phyloP scores from a whole-genome alignment of 805 yeast genomes.

The Wickerhamomyces rabaulensis region DNA sequence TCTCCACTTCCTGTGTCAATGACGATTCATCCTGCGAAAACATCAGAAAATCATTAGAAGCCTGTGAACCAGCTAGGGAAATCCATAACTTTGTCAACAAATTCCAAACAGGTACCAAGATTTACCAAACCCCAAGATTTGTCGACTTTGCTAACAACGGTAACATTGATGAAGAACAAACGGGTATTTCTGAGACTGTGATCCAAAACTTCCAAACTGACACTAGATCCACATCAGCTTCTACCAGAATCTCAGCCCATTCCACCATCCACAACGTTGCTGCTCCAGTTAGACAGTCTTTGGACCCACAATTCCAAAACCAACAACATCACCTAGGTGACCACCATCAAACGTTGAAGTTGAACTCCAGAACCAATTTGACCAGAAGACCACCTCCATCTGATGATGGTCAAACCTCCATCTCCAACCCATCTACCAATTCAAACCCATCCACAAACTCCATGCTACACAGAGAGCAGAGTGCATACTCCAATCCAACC shows the following conservation, averaged over 20 bases:
- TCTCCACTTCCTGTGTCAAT: slow-evolving; percentile 71
- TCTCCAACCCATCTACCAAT: slow-evolving; percentile 22
- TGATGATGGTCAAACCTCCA: slow-evolving; percentile 25
- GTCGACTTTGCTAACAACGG: slow-evolving; percentile 50
- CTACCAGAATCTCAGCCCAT: slow-evolving; percentile 8
- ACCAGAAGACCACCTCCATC: slow-evolving; percentile 27
- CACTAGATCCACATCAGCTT: slow-evolving; percentile 17
- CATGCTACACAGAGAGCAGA: slow-evolving; percentile 17
- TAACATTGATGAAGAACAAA: slow-evolving; percentile 25
- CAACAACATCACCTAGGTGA: slow-evolving; percentile 2
- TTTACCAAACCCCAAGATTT: slow-evolving; percentile 55
- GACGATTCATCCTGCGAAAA: slow-evolving; percentile 75
- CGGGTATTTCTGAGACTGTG: slow-evolving; percentile 7
- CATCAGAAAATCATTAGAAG: slow-evolving; percentile 62
- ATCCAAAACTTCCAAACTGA: slow-evolving; percentile 26
- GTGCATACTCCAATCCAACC: slow-evolving; percentile 25
- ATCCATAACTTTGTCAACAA: slow-evolving; percentile 45
- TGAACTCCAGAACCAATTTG: slow-evolving; percentile 3
- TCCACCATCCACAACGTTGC: slow-evolving; percentile 1
- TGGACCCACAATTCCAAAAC: slow-evolving; percentile 6
- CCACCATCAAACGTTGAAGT: slow-evolving; percentile 5
- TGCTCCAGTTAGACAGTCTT: background rate
- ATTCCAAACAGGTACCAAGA: slow-evolving; percentile 61
- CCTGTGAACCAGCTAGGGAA: slow-evolving; percentile 59
- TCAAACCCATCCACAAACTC: slow-evolving; percentile 17